A percentile compares a stretch with the other conserved stretches of the same genome.
phyloP scores from a whole-genome alignment of 257 asterid species.

The Henckelia pumila region DNA sequence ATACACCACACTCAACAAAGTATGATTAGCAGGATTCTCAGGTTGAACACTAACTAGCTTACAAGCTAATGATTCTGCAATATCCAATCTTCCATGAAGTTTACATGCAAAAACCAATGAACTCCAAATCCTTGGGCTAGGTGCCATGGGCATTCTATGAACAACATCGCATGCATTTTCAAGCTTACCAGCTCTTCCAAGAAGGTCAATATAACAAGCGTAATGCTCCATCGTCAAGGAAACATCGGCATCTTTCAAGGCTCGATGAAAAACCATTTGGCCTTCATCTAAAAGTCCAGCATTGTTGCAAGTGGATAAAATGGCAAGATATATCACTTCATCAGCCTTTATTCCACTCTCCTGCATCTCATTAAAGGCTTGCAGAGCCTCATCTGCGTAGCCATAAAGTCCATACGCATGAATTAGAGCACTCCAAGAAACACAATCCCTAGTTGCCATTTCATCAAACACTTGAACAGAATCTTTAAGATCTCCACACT shows the following conservation, averaged over 20 bases:
- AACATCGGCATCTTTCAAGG: conserved; percentile 29
- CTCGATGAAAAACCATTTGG: conserved; percentile 38
- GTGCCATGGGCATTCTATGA: conserved; percentile 1
- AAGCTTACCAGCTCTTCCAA: conserved; percentile 68
- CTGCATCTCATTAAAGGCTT: conserved; percentile 47
- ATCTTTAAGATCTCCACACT: conserved; percentile 57
- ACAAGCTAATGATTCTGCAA: conserved; percentile 44
- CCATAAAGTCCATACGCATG: conserved; percentile 57
- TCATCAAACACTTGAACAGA: conserved; percentile 46
- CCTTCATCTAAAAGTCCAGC: conserved; percentile 63
- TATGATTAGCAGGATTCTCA: conserved; percentile 60
- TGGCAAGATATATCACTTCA: conserved; percentile 50
- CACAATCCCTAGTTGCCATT: conserved; percentile 44
- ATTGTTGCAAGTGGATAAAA: conserved; percentile 56
- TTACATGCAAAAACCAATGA: background rate
- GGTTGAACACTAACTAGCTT: conserved; percentile 56
- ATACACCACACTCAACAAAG: conserved; percentile 49
- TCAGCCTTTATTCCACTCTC: conserved; percentile 45
- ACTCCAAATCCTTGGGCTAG: background rate
- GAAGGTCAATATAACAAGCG: conserved; percentile 65
- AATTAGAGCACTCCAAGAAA: conserved; percentile 71
- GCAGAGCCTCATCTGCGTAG: conserved; percentile 48
- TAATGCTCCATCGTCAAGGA: conserved; percentile 48
- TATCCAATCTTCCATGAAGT: background rate
- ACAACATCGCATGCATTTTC: conserved; percentile 51